These are phyloP conservation scores for Globisporangium polare DNA, from an alignment of 352 stramenopile genomes.

Conservation along the genomic window DNA sequence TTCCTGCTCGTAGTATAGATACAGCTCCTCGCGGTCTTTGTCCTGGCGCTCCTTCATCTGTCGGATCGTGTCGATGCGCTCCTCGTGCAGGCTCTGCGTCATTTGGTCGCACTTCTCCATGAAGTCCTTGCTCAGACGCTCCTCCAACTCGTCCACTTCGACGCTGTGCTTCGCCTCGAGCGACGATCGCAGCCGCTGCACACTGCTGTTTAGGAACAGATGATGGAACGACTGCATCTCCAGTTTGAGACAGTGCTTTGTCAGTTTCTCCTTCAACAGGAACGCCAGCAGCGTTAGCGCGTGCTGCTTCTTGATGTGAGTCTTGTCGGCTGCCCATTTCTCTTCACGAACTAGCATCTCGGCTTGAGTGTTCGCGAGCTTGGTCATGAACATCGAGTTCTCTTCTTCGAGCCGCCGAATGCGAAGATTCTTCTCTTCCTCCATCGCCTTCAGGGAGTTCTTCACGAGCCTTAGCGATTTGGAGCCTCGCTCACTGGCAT, in stretches of 20 bases:
- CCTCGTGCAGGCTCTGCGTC: constrained; percentile 44
- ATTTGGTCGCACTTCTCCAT: constrained; percentile 60
- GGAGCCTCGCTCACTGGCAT: constrained; percentile 49
- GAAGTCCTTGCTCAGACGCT: constrained; percentile 38
- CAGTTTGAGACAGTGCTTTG: constrained; percentile 15
- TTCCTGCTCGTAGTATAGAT: constrained; percentile 52
- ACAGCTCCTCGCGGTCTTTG: constrained; percentile 48
- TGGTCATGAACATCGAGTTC: constrained; percentile 41
- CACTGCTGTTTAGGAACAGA: neutral
- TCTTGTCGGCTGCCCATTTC: constrained; percentile 34
- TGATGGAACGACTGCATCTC: constrained; percentile 27
- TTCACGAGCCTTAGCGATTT: constrained; percentile 59
- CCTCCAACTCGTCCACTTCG: constrained; percentile 35
- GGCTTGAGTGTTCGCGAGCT: constrained; percentile 50
- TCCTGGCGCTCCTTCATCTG: constrained; percentile 40
- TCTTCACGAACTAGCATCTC: constrained; percentile 55
- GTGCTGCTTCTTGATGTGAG: constrained; percentile 26
- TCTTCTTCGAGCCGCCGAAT: constrained; percentile 54
- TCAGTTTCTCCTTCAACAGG: constrained; percentile 18
- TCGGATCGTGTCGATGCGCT: constrained; percentile 38
- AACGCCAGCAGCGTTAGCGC: constrained; percentile 21
- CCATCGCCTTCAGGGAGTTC: constrained; percentile 46
- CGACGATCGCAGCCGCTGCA: neutral
- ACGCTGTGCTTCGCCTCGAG: constrained; percentile 15
- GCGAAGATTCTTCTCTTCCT: constrained; percentile 56